Base-by-base conservation (phyloP, 768 basidiomycete species). In the Boletus coccyginus region DNA sequence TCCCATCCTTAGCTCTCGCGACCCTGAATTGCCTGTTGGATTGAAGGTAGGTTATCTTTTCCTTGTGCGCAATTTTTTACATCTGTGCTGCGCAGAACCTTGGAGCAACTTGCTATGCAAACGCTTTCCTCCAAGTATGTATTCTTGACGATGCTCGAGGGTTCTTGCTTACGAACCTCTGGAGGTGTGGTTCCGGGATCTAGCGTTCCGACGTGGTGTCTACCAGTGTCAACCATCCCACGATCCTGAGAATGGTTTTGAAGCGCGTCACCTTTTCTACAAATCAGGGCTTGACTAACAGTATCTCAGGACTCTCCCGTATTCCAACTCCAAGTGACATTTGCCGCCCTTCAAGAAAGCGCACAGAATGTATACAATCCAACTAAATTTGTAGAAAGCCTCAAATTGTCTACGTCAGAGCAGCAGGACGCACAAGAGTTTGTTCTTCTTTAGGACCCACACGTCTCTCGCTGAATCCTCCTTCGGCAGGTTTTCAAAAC, bases 391-490 rank as follows among this genome's bases (percentile, higher is more conserved):
- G 89, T 95, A 7, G 87, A 94, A 67, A 92, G 92, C 61, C 75
- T 98, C 50, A 81, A 86, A 55, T 75, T 98, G 39, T 82, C 87
- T 19, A 85, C 87, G 1, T 79, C 87, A 5, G 91, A 97, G 66
- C 96, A 98, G 66, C 95, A 98, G 73, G 96, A 98, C 74, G 94
- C 96, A 32, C 93, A 95, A 72, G 96, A 98, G 93, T 97, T 65
- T 52, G 84, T 65, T 50, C 9, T 45, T 63, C 31, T 55, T 40
- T 27, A 29, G n/a, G 36, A 14, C 9, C 32, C 10, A 17, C 12
- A 4, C 42, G 14, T 55, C 50, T 35, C 52, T 61, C 55, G 49
- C 55, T 58, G 8, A 59, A 31, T 36, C 29, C 29, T 1, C 7
- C 50, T 39, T 52, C 19, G 31, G 9, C 66, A 95, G 94, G 67